Conservation (phyloP, 2,329 filamentous ascomycete genomes). For the Colletotrichum endophyticum region DNA sequence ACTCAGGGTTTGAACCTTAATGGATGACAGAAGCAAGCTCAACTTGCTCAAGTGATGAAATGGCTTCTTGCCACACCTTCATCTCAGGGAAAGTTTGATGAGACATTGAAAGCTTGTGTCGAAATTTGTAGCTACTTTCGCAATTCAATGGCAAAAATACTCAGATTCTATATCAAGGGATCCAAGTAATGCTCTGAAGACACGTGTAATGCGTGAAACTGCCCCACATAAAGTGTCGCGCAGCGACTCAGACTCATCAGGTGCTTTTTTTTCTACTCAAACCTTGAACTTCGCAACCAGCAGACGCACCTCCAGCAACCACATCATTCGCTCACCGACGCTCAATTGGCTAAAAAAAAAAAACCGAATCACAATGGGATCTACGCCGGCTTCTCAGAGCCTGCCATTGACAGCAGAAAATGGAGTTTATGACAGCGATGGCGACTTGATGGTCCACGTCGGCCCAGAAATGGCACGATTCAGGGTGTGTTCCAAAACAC, state of each 20-base stretch:
- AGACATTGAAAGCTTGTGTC: background rate
- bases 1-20: background rate
- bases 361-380: background rate
- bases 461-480: conserved; percentile 4
- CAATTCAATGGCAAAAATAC: background rate
- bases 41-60: background rate
- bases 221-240: background rate
- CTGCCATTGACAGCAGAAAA: background rate
- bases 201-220: background rate
- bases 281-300: background rate
- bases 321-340: background rate
- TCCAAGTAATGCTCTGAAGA: background rate
- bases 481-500: conserved; percentile 28
- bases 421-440: background rate
- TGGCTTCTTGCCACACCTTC: background rate
- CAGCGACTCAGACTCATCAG: background rate
- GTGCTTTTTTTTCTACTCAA: background rate
- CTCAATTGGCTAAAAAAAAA: fast-evolving
- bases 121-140: fast-evolving
- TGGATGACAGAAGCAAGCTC: background rate
- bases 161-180: background rate
- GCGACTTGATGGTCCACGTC: background rate
- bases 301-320: background rate
- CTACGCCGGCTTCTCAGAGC: background rate
- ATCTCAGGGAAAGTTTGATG: background rate